These are phyloP conservation scores for Mollisiaceae sp. DNA, from an alignment of 2,329 filamentous ascomycete genomes.

Conservation along the genomic window DNA sequence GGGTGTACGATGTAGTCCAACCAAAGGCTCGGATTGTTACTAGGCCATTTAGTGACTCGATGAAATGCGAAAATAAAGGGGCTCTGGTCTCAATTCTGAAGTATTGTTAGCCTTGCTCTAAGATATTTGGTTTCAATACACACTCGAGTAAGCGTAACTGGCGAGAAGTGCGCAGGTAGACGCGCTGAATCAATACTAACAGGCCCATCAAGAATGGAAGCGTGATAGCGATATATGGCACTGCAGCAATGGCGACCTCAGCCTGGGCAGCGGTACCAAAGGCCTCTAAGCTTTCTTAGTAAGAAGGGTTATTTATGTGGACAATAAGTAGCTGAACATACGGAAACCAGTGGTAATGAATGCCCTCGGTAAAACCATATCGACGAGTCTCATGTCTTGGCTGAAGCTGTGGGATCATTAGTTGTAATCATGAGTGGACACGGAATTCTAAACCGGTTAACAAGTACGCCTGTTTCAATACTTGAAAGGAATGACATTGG, in stretches of 20 bases:
- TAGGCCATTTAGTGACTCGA: constrained; percentile 50
- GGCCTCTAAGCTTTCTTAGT: too few relatives aligned
- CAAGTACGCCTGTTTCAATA: not conserved
- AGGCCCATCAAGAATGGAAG: too few relatives aligned
- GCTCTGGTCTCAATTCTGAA: constrained; percentile 50
- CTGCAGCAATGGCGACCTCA: too few relatives aligned
- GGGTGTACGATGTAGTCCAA: constrained; percentile 46
- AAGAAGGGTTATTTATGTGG: too few relatives aligned
- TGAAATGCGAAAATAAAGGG: constrained; percentile 46
- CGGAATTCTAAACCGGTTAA: constrained; percentile 41
- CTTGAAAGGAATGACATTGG: not conserved
- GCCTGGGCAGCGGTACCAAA: too few relatives aligned
- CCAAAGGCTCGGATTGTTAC: constrained; percentile 52
- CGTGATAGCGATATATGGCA: too few relatives aligned
- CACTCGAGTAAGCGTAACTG: too few relatives aligned
- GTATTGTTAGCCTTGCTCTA: too few relatives aligned
- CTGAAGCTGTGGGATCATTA: constrained; percentile 25
- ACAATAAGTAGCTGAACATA: too few relatives aligned
- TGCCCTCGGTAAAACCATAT: constrained; percentile 31
- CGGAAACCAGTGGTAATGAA: not conserved
- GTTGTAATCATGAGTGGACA: constrained; percentile 18
- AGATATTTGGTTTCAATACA: too few relatives aligned
- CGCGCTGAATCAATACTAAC: constrained; percentile 41
- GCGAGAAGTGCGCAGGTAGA: constrained; percentile 52
- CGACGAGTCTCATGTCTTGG: constrained; percentile 34